These are phyloP conservation scores for Boletus coccyginus DNA, from an alignment of 768 basidiomycete genomes.

Conservation along the genomic window DNA sequence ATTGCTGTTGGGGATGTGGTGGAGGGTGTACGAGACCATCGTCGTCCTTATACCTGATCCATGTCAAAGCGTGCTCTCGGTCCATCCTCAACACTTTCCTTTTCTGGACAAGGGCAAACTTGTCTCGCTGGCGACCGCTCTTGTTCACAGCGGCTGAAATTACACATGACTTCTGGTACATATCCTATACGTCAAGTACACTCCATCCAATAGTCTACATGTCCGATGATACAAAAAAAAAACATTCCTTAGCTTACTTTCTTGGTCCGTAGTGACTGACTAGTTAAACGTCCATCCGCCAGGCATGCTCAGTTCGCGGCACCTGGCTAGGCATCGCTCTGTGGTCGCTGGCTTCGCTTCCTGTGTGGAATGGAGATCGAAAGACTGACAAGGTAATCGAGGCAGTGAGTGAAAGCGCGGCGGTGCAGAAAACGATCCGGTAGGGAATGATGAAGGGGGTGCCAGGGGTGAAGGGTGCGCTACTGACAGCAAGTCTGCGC, in stretches of 20 bases:
- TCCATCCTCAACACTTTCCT: constrained; percentile 34
- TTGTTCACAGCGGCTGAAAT: constrained; percentile 16
- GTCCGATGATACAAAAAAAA: constrained; percentile 17
- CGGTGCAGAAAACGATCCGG: constrained; percentile 17
- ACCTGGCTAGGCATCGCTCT: constrained; percentile 16
- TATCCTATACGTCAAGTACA: constrained; percentile 13
- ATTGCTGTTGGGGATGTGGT: constrained; percentile 6
- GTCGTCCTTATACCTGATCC: constrained; percentile 22
- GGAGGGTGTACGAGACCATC: constrained; percentile 10
- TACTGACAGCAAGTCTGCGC: constrained; percentile 13
- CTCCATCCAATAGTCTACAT: constrained; percentile 6
- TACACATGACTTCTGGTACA: constrained; percentile 11
- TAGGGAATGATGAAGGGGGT: constrained; percentile 7
- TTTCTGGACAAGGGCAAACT: constrained; percentile 29
- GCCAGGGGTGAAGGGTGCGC: background rate
- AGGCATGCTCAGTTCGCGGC: constrained; percentile 38
- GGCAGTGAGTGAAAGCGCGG: constrained; percentile 25
- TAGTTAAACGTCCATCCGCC: constrained; percentile 38
- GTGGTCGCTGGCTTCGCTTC: constrained; percentile 12
- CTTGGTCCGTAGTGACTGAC: background rate
- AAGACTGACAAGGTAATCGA: constrained; percentile 20
- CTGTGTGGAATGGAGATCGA: constrained; percentile 16
- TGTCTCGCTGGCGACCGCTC: constrained; percentile 19
- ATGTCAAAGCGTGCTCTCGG: constrained; percentile 26
- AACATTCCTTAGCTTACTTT: background rate